These are phyloP conservation scores for Cudoniella acicularis DNA, from an alignment of 495 filamentous ascomycete genomes.

Conservation along the genomic window DNA sequence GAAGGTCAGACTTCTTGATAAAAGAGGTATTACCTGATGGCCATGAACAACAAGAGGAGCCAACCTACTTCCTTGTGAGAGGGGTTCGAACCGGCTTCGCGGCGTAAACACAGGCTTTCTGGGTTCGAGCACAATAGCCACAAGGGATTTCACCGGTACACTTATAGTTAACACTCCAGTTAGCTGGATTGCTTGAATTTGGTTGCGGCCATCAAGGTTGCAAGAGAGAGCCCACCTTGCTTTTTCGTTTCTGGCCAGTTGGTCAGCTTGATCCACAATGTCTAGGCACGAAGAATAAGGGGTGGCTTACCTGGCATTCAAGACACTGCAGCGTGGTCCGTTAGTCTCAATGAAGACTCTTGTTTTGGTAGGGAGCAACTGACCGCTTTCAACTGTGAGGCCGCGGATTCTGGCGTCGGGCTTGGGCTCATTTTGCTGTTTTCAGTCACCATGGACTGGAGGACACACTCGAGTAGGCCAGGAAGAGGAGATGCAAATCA, in stretches of 20 bases:
- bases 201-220: not conserved
- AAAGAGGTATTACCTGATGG: no score
- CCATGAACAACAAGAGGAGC: not conserved
- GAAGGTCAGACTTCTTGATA: no score
- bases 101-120: conserved; percentile 28
- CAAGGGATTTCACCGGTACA: conserved; percentile 31
- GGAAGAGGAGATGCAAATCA: no score
- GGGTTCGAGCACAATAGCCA: conserved; percentile 26
- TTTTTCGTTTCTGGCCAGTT: conserved; percentile 6
- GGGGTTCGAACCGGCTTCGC: conserved; percentile 30
- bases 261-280: not conserved
- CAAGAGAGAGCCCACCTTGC: conserved; percentile 6
- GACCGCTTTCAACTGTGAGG: conserved; percentile 1
- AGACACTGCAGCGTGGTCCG: no score
- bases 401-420: not conserved
- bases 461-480: no score
- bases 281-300: not conserved
- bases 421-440: not conserved
- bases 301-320: conserved; percentile 6
- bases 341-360: no score
- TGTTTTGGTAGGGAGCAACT: no score
- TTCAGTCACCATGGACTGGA: not conserved
- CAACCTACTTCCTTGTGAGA: conserved; percentile 31
- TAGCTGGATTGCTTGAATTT: not conserved
- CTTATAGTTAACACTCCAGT: not conserved